Conservation (phyloP, 495 filamentous ascomycete species). For the Penicillium longicatenatum region DNA sequence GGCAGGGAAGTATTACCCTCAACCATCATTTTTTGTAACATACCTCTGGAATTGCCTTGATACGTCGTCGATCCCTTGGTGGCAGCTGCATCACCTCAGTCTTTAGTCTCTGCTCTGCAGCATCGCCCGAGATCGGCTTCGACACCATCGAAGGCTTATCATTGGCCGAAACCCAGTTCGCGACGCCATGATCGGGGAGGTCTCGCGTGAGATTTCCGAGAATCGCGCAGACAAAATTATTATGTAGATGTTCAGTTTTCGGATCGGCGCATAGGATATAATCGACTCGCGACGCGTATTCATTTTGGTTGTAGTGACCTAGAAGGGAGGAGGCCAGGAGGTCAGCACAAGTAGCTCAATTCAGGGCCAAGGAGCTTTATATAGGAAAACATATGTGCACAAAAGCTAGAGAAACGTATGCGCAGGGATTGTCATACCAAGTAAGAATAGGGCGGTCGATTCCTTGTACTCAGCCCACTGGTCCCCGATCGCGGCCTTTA, state of each 20-base stretch:
- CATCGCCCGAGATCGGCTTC: conserved; percentile 82
- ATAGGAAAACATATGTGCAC: background rate
- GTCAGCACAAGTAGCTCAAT: conserved; percentile 21
- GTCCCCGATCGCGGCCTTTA: conserved; percentile 80
- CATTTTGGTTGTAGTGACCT: conserved; percentile 85
- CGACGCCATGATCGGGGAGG: conserved; percentile 87
- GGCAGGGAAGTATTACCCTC: background rate
- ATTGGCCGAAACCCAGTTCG: conserved; percentile 92
- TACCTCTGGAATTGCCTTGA: conserved; percentile 76
- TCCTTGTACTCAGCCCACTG: conserved; percentile 91
- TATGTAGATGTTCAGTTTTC: conserved; percentile 80
- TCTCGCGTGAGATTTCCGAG: conserved; percentile 86
- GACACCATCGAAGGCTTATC: conserved; percentile 84
- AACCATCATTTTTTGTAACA: conserved; percentile 6
- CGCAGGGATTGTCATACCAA: conserved; percentile 60
- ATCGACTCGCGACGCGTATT: conserved; percentile 76
- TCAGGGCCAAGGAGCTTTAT: conserved; percentile 2
- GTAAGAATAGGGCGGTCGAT: conserved; percentile 72
- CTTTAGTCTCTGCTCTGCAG: conserved; percentile 88
- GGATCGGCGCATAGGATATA: conserved; percentile 69
- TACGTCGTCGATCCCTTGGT: conserved; percentile 77
- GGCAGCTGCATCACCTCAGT: conserved; percentile 92
- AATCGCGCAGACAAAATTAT: conserved; percentile 83
- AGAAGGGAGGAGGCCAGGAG: conserved; percentile 21
- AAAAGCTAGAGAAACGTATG: conserved; percentile 6